phyloP scores from a whole-genome alignment of 371 early-diverging fungal genomes.

The Basidiobolus meristosporus region DNA sequence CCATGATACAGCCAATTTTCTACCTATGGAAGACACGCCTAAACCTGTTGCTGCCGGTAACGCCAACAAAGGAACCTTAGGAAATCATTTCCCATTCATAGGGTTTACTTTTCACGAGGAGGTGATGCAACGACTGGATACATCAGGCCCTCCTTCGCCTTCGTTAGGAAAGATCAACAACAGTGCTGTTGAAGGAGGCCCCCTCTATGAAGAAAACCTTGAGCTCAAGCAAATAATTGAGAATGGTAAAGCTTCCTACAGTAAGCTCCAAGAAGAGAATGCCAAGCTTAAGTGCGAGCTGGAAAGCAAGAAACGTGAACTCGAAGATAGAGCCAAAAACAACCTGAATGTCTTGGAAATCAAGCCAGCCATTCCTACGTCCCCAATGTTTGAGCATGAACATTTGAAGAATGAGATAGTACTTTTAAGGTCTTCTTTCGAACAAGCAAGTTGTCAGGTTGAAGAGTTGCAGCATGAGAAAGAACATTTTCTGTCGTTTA shows the following conservation, averaged over 20 bases:
- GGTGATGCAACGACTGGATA: constrained; percentile 1
- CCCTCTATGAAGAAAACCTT: background rate
- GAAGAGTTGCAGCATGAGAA: no score
- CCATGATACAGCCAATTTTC: constrained; percentile 74
- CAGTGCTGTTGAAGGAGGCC: background rate
- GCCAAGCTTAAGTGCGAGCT: constrained; percentile 10
- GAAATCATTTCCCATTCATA: constrained; percentile 62
- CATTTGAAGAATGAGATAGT: no score
- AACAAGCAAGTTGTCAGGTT: no score
- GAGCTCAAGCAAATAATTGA: constrained; percentile 11
- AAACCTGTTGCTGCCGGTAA: constrained; percentile 14
- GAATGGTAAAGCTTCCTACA: constrained; percentile 7
- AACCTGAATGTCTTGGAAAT: no score
- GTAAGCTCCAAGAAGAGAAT: constrained; percentile 12
- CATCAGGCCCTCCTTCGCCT: background rate
- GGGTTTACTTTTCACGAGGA: constrained; percentile 50
- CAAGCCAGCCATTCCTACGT: no score
- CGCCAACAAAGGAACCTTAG: constrained; percentile 30
- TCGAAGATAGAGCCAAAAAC: no score
- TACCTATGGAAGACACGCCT: constrained; percentile 42
- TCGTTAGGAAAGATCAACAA: background rate
- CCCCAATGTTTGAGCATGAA: no score
- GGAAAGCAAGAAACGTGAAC: constrained; percentile 7
- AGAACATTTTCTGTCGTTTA: no score
- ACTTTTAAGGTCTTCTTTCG: no score